These are phyloP conservation scores for Kwoniella mangroviensis DNA, from an alignment of 768 basidiomycete genomes.

Conservation along the genomic window DNA sequence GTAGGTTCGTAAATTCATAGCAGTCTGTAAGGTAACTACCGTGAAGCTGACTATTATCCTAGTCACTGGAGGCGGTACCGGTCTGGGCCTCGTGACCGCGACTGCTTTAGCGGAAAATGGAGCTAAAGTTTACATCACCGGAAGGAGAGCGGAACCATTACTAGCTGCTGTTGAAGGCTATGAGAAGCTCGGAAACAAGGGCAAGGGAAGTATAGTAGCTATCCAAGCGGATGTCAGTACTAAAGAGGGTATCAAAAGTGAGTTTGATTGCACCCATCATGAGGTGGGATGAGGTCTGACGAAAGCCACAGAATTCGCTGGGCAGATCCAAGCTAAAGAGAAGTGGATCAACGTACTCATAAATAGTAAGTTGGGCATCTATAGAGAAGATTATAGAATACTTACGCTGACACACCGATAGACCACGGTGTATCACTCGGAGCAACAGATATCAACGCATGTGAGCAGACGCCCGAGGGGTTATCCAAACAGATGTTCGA, in stretches of 20 bases:
- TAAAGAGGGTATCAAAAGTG: conserved; percentile 54
- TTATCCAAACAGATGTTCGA: conserved; percentile 53
- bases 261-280: conserved; percentile 16
- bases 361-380: conserved; percentile 43
- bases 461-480: conserved; percentile 50
- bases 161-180: conserved; percentile 41
- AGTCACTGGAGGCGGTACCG: conserved; percentile 48
- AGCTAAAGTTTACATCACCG: conserved; percentile 56
- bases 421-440: conserved; percentile 51
- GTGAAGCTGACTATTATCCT: background rate
- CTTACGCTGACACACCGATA: conserved; percentile 9
- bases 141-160: conserved; percentile 47
- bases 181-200: conserved; percentile 29
- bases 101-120: conserved; percentile 52
- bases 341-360: conserved; percentile 53
- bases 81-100: conserved; percentile 40
- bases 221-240: conserved; percentile 50
- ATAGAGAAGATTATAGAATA: background rate
- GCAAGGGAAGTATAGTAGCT: conserved; percentile 43
- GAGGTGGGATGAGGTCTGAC: background rate
- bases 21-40: background rate
- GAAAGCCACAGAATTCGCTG: conserved; percentile 34
- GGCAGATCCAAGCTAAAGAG: conserved; percentile 42
- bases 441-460: conserved; percentile 39
- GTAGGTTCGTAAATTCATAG: conserved; percentile 39